phyloP scores from a whole-genome alignment of 2,329 filamentous ascomycete genomes.

The Fusarium humuli region DNA sequence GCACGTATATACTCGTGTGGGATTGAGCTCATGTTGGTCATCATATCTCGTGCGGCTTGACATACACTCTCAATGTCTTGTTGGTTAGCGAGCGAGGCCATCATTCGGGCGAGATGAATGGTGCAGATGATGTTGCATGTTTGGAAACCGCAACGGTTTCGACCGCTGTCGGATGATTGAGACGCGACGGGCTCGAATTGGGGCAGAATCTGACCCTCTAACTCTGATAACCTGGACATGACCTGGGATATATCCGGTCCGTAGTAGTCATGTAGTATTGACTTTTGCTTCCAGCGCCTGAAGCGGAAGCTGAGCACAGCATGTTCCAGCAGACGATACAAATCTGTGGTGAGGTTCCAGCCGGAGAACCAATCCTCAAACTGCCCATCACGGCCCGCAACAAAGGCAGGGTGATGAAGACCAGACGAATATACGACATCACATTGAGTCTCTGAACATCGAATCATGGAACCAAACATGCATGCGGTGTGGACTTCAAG shows the following conservation, averaged over 20 bases:
- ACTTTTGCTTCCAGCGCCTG: neutral
- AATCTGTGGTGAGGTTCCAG: neutral
- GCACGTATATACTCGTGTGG: neutral
- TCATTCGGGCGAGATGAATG: conserved; percentile 1
- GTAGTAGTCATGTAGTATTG: neutral
- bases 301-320: neutral
- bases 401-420: neutral
- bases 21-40: neutral
- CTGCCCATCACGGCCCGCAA: neutral
- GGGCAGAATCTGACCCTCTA: neutral
- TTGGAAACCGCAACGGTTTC: neutral
- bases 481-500: conserved; percentile 17
- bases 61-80: neutral
- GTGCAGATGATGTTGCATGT: neutral
- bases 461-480: conserved; percentile 12
- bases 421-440: neutral
- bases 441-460: conserved; percentile 10
- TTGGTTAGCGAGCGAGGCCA: neutral
- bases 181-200: neutral
- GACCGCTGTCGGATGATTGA: neutral
- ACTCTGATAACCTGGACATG: neutral
- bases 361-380: conserved; percentile 3
- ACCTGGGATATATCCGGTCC: neutral
- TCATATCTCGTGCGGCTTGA: neutral
- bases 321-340: conserved; percentile 2